These are phyloP conservation scores for Oldenlandia corymbosa DNA, from an alignment of 257 asterid genomes.

Conservation along the genomic window DNA sequence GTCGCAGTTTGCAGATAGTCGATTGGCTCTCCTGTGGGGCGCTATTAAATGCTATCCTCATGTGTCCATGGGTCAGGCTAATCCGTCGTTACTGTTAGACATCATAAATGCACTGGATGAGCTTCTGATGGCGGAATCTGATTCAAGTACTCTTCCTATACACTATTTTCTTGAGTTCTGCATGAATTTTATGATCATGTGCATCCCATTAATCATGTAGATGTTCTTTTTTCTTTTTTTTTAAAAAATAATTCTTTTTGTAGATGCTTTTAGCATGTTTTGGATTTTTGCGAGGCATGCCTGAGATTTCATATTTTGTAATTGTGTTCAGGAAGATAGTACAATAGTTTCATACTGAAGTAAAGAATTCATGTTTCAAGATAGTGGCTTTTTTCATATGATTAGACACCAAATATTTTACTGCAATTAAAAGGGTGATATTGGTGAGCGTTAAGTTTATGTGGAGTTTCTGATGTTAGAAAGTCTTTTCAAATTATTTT, in stretches of 20 bases:
- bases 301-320: neutral
- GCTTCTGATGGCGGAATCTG: conserved; percentile 46
- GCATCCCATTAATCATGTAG: neutral
- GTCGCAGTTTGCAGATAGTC: conserved; percentile 36
- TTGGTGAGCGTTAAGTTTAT: neutral
- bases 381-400: neutral
- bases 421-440: neutral
- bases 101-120: conserved; percentile 60
- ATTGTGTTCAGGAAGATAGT: neutral
- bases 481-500: neutral
- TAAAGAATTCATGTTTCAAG: neutral
- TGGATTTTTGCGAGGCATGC: neutral
- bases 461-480: no score
- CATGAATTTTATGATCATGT: neutral
- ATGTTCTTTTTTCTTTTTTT: neutral
- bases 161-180: neutral
- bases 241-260: neutral
- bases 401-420: neutral
- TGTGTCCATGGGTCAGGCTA: conserved; percentile 36
- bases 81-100: conserved; percentile 47
- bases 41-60: conserved; percentile 61
- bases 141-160: conserved; percentile 40
- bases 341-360: neutral
- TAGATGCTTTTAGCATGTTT: no score
- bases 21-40: conserved; percentile 75